Percentiles rank a stretch among this genome's conserved stretches.
Evolutionary conservation across 768 basidiomycete genomes (phyloP).

Genomic region (Lentinula guzmanii): DNA sequence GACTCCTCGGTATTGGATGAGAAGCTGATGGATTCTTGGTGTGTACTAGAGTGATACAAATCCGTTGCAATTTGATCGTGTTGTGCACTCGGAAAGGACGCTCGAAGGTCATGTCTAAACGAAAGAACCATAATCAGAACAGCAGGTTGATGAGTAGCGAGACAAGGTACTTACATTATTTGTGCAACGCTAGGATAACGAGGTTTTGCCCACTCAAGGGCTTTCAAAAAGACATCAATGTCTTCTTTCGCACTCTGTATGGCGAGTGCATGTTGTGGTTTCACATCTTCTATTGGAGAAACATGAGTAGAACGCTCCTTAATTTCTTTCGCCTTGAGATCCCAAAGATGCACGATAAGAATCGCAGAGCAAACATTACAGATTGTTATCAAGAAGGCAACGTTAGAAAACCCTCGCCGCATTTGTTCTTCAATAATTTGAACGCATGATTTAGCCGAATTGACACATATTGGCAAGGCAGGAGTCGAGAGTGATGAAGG

Average conservation of each 20-base stretch:
- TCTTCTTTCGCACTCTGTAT: slow-evolving; percentile 32
- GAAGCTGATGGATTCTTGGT: not conserved
- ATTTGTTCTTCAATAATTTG: slow-evolving; percentile 52
- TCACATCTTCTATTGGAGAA: slow-evolving; percentile 21
- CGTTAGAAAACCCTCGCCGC: slow-evolving; percentile 35
- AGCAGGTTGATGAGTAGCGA: not conserved
- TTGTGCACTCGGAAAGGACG: slow-evolving; percentile 1
- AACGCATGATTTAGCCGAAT: slow-evolving; percentile 55
- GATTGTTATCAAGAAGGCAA: slow-evolving; percentile 35
- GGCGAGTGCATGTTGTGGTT: slow-evolving; percentile 22
- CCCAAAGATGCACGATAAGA: slow-evolving; percentile 55
- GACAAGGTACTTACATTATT: slow-evolving; percentile 25
- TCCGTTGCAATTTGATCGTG: not conserved
- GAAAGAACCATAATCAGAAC: not conserved
- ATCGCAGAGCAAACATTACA: slow-evolving; percentile 47
- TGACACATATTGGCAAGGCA: slow-evolving; percentile 53
- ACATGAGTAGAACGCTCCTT: slow-evolving; percentile 16
- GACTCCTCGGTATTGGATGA: not conserved
- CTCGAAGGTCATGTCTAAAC: slow-evolving; percentile 4
- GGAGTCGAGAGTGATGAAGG: slow-evolving; percentile 24
- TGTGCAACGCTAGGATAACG: slow-evolving; percentile 28
- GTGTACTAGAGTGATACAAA: not conserved
- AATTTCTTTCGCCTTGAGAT: slow-evolving; percentile 41
- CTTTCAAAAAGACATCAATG: slow-evolving; percentile 33
- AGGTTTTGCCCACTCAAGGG: slow-evolving; percentile 29